phyloP scores from a whole-genome alignment of 164 flowering plant genomes.

The Vitis rotundifolia region DNA sequence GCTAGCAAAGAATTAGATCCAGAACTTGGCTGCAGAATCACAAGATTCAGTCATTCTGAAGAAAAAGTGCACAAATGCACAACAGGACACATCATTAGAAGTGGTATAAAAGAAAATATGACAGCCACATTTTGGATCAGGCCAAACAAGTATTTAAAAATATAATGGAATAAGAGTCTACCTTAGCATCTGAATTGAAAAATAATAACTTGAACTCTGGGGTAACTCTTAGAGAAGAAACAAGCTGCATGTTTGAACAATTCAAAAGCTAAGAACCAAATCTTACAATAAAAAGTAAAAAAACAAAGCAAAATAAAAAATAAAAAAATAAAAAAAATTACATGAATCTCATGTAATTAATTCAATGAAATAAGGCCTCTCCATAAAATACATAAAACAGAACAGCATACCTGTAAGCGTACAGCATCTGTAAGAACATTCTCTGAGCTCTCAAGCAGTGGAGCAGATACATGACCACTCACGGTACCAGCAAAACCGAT shows the following conservation, averaged over 20 bases:
- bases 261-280: slow-evolving; percentile 15
- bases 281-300: background rate
- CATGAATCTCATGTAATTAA: background rate
- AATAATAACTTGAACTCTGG: slow-evolving; percentile 71
- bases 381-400: background rate
- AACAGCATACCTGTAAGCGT: slow-evolving; percentile 58
- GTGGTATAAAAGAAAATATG: background rate
- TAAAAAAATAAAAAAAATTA: too few species aligned
- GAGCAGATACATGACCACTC: slow-evolving; percentile 18
- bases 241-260: slow-evolving; percentile 57
- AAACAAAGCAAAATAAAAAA: background rate
- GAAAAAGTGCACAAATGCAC: too few species aligned
- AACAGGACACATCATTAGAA: background rate
- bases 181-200: slow-evolving; percentile 71
- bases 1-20: background rate
- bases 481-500: slow-evolving; percentile 33
- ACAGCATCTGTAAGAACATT: slow-evolving; percentile 68
- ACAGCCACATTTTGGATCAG: background rate
- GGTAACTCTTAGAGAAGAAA: slow-evolving; percentile 64
- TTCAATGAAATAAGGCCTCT: background rate
- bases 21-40: background rate
- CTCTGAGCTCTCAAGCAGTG: slow-evolving; percentile 30
- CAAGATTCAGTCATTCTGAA: background rate
- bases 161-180: slow-evolving; percentile 19
- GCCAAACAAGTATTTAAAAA: background rate